These are phyloP conservation scores for Detonula confervacea DNA, from an alignment of 352 stramenopile species.

Conservation along the genomic window DNA sequence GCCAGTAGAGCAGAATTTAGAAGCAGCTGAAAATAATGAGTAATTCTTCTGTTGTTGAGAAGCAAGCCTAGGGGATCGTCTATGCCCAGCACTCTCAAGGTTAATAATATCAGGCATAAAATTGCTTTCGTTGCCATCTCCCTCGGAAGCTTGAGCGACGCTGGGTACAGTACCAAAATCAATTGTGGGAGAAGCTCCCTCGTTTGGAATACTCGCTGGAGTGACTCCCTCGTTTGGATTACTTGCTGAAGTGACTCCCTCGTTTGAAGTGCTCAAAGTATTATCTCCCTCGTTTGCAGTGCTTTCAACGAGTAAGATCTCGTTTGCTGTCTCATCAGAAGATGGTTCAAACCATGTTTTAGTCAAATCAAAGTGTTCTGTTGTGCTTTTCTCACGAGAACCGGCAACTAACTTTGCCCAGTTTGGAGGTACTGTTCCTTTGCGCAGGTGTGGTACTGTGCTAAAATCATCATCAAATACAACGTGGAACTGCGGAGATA, in stretches of 20 bases:
- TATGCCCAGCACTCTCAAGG: too few relatives aligned
- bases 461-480: constrained; percentile 35
- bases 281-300: background rate
- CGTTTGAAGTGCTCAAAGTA: background rate
- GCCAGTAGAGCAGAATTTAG: background rate
- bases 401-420: constrained; percentile 5
- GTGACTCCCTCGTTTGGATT: background rate
- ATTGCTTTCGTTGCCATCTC: too few relatives aligned
- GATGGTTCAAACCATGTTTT: too few relatives aligned
- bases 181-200: background rate
- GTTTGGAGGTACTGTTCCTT: constrained; percentile 16
- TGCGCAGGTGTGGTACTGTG: constrained; percentile 21
- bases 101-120: too few relatives aligned
- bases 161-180: background rate
- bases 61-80: background rate
- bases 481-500: constrained; percentile 62
- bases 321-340: too few relatives aligned
- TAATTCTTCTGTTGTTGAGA: background rate
- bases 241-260: background rate
- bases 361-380: too few relatives aligned
- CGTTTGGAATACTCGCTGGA: too few relatives aligned
- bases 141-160: background rate
- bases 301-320: background rate
- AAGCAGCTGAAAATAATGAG: background rate
- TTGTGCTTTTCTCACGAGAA: too few relatives aligned